Evolutionary conservation across 2,329 filamentous ascomycete genomes (phyloP).

Genomic region (Fragosphaeria purpurea): DNA sequence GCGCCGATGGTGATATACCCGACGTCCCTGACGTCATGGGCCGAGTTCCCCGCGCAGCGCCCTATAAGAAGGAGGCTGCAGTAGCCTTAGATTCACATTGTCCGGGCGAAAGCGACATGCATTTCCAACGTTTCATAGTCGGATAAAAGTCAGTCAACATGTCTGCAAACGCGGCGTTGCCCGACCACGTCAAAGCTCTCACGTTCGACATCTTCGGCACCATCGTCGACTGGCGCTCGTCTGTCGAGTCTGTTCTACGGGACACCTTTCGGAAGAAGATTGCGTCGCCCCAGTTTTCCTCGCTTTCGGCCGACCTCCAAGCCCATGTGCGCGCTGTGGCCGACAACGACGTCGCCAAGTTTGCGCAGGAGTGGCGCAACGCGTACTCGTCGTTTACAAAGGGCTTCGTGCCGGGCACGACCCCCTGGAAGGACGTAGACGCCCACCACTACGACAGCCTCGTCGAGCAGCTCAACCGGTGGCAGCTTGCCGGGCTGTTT

Average conservation of each 20-base stretch:
- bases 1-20: too few species aligned
- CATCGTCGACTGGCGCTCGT: constrained; percentile 66
- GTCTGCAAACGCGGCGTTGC: not conserved
- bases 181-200: constrained; percentile 41
- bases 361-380: constrained; percentile 62
- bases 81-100: too few species aligned
- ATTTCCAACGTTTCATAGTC: too few species aligned
- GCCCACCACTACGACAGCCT: constrained; percentile 59
- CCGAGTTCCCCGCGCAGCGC: too few species aligned
- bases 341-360: constrained; percentile 47
- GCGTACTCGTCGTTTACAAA: constrained; percentile 53
- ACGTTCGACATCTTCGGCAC: constrained; percentile 75
- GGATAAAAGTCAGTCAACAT: too few species aligned
- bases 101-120: too few species aligned
- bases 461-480: constrained; percentile 42
- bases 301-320: constrained; percentile 36
- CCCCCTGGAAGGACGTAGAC: constrained; percentile 59
- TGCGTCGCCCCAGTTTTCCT: constrained; percentile 33
- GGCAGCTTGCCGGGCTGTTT: constrained; percentile 50
- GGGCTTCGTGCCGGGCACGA: constrained; percentile 35
- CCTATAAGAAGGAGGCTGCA: too few species aligned
- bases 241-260: constrained; percentile 50
- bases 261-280: constrained; percentile 37
- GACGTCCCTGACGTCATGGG: too few species aligned
- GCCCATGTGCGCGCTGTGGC: constrained; percentile 40